Evolutionary conservation across 306 rosid genomes (phyloP).

Genomic region (Prosopis cineraria): DNA sequence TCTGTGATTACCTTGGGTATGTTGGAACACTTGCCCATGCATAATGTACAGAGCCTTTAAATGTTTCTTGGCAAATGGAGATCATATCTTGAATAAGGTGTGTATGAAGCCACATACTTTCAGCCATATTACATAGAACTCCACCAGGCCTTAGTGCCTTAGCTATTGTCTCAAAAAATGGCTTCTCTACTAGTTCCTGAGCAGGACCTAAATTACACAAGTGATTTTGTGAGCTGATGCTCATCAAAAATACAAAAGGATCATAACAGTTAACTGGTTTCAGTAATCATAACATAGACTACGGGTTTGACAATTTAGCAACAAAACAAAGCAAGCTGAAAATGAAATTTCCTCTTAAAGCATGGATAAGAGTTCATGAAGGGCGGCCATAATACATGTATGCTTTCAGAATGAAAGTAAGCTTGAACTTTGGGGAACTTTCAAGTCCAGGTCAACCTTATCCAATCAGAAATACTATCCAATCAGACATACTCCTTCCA

Average conservation of each 20-base stretch:
- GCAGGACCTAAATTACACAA: slow-evolving; percentile 78
- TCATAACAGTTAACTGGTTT: not conserved
- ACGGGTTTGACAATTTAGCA: not conserved
- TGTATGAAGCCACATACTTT: slow-evolving; percentile 99
- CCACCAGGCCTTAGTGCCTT: slow-evolving; percentile 93
- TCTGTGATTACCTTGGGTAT: slow-evolving; percentile 69
- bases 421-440: slow-evolving; percentile 4
- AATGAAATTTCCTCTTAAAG: not conserved
- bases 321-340: slow-evolving; percentile 6
- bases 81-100: slow-evolving; percentile 91
- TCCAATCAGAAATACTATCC: slow-evolving; percentile 21
- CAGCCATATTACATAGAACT: slow-evolving; percentile 97
- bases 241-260: not conserved
- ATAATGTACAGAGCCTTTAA: slow-evolving; percentile 87
- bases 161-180: slow-evolving; percentile 92
- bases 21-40: slow-evolving; percentile 99
- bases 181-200: slow-evolving; percentile 96
- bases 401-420: not conserved
- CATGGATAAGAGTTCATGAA: not conserved
- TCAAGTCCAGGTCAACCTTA: slow-evolving; percentile 7
- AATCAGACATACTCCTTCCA: too few relatives aligned
- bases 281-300: not conserved
- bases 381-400: not conserved
- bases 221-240: slow-evolving; percentile 27
- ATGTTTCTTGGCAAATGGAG: slow-evolving; percentile 66